Evolutionary conservation across 441 rosid species (phyloP), one percentile per base, ranked within the genome.

Genomic region (Corymbia citriodora): DNA sequence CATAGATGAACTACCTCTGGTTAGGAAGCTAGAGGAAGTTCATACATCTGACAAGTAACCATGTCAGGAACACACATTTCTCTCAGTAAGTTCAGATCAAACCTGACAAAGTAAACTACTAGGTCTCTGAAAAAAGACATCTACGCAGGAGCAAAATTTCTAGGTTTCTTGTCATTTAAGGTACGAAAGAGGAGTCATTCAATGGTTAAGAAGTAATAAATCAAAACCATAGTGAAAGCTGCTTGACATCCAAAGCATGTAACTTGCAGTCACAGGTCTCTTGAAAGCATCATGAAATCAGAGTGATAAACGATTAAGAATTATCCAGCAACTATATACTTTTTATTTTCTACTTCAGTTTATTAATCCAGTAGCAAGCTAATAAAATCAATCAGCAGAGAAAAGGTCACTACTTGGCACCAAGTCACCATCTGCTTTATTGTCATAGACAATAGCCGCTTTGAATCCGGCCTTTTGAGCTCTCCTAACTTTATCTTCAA

Each of bases 381-480:
- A 79, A 79, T 18, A 85, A 82, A 54, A 87, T 31, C 14, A 86
- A 6, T 23, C 68, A 25, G 89, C 86, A 4, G 70, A 21, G 68
- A 87, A 92, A 87, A 88, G 90, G 79, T n/a, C 52, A 91, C 95
- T 96, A 96, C 99, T 98, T 95, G 98, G 93, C 63, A 98, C 94
- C 92, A 97, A 92, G 93, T 93, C 79, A 6, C 95, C 98, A 89
- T 94, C 93, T 88, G 91, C 95, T 91, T 95, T 95, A 87, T 93
- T 90, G 91, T 98, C 96, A 88, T 96, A 96, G 61, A 97, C 95
- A 92, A 98, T 93, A 87, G 96, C 99, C 88, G 98, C 98, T 92
- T 93, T 92, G 90, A 94, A 98, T 16, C 99, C 96, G 16, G 99
- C 98, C 91, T 91, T 95, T 88, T 97, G 99, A 9, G 95, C 99